phyloP scores from a whole-genome alignment of 169 alveolate species.

The Cryptosporidium tyzzeri region DNA sequence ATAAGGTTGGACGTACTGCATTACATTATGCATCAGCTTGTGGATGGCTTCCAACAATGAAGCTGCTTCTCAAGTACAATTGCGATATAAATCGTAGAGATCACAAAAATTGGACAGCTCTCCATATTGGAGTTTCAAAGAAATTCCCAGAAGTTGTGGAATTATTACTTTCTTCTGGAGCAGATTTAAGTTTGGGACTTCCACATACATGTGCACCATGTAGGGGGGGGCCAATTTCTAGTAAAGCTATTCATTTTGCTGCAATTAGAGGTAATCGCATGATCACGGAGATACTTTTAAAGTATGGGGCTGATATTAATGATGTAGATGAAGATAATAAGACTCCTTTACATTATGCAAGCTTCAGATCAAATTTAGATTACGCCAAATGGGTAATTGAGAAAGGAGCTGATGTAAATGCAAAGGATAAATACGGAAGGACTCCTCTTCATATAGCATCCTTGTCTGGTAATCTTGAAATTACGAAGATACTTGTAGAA shows the following conservation, averaged over 20 bases:
- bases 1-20: conserved; percentile 89
- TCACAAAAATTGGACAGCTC: conserved; percentile 87
- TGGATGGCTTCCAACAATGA: conserved; percentile 83
- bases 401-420: conserved; percentile 84
- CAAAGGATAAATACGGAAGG: conserved; percentile 87
- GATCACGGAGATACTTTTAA: conserved; percentile 81
- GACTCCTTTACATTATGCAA: conserved; percentile 88
- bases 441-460: conserved; percentile 90
- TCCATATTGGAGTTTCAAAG: conserved; percentile 88
- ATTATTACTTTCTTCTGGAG: conserved; percentile 81
- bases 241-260: conserved; percentile 88
- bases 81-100: conserved; percentile 85
- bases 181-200: conserved; percentile 81
- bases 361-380: conserved; percentile 82
- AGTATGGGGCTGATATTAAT: conserved; percentile 84
- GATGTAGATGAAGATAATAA: conserved; percentile 84
- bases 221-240: conserved; percentile 83
- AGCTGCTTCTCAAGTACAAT: conserved; percentile 80
- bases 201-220: conserved; percentile 89
- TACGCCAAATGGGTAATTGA: conserved; percentile 82
- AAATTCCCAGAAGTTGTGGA: conserved; percentile 85
- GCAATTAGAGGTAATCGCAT: conserved; percentile 87
- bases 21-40: conserved; percentile 88
- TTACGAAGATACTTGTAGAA: conserved; percentile 82
- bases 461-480: conserved; percentile 86